These are phyloP conservation scores for Flaveria sonorensis DNA, from an alignment of 129 eudicot species.

Conservation along the genomic window DNA sequence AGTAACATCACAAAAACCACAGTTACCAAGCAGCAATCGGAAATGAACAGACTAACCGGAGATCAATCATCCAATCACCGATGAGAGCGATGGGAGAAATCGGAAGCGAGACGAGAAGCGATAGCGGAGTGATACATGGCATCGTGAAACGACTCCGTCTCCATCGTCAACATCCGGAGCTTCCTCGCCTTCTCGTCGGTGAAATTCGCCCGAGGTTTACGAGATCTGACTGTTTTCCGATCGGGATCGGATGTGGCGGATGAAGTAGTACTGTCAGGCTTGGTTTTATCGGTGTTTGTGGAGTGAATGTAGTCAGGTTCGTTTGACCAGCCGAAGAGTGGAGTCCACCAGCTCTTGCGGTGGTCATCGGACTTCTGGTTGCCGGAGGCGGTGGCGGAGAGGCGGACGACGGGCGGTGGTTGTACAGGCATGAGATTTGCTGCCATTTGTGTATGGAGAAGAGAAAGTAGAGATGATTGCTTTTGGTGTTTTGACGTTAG, in stretches of 20 bases:
- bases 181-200: slow-evolving; percentile 81
- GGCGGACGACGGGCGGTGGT: slow-evolving; percentile 38
- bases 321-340: slow-evolving; percentile 68
- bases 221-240: slow-evolving; percentile 26
- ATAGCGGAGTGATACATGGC: slow-evolving; percentile 89
- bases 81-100: slow-evolving; percentile 44
- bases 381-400: slow-evolving; percentile 34
- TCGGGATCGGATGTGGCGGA: too few species aligned
- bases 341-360: slow-evolving; percentile 62
- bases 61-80: not conserved
- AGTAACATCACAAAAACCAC: not conserved
- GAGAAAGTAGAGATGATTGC: too few species aligned
- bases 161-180: slow-evolving; percentile 60
- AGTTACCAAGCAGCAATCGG: not conserved
- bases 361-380: slow-evolving; percentile 17
- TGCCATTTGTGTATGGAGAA: slow-evolving; percentile 41
- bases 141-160: slow-evolving; percentile 55
- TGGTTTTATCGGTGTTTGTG: not conserved
- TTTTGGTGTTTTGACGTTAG: not conserved
- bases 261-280: too few species aligned
- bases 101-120: slow-evolving; percentile 83
- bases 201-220: slow-evolving; percentile 46
- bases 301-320: slow-evolving; percentile 59
- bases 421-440: slow-evolving; percentile 37
- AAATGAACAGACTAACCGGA: not conserved